Evolutionary conservation across 2,329 filamentous ascomycete species (phyloP).

Genomic region (Geosmithia morbida): DNA sequence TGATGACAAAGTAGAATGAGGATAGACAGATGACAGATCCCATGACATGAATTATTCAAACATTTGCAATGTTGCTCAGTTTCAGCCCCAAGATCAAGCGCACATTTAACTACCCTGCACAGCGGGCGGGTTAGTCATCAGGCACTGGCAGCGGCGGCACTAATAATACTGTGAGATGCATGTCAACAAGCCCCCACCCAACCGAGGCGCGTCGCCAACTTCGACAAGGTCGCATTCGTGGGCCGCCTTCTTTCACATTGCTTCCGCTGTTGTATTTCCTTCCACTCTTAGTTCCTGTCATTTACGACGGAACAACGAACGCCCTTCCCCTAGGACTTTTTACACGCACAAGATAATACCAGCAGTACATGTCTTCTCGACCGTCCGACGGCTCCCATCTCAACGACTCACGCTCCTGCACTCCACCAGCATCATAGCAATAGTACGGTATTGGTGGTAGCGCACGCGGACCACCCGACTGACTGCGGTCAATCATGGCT

Average conservation of each 20-base stretch:
- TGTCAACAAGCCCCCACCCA: background rate
- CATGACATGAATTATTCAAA: too few species aligned
- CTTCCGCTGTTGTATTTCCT: background rate
- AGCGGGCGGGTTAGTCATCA: background rate
- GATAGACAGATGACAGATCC: background rate
- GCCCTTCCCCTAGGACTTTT: background rate
- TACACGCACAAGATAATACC: background rate
- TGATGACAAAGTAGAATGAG: background rate
- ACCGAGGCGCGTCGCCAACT: background rate
- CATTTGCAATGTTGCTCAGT: too few species aligned
- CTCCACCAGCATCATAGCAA: background rate
- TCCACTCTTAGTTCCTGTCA: too few species aligned
- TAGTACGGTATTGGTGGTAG: background rate
- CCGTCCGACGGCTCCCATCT: background rate
- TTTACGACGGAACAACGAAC: background rate
- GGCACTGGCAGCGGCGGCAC: background rate
- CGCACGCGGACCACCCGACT: background rate
- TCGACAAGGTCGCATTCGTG: background rate
- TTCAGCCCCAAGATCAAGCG: too few species aligned
- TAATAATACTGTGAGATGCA: background rate
- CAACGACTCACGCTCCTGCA: background rate
- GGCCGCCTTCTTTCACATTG: background rate
- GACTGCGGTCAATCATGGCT: conserved; percentile 11
- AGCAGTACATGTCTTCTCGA: background rate
- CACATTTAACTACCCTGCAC: too few species aligned